Evolutionary conservation across 345 rosid species (phyloP).

Genomic region (Eucalyptus cladocalyx): DNA sequence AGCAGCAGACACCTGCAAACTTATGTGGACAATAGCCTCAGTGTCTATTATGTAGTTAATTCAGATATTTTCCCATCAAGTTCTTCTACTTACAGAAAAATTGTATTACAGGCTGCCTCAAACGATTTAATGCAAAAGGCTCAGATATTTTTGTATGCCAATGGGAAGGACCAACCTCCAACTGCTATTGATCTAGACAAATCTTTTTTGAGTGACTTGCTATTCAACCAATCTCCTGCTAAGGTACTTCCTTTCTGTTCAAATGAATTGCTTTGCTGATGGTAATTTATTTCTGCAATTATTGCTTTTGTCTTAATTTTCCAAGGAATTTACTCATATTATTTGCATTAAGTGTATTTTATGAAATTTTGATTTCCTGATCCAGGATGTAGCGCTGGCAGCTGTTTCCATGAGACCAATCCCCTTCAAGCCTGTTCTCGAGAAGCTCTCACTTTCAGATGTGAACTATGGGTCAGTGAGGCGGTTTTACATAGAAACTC

Average conservation of each 20-base stretch:
- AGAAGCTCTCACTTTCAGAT: constrained; percentile 72
- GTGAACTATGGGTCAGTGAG: constrained; percentile 68
- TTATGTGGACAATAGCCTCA: background rate
- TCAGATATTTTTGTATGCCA: constrained; percentile 64
- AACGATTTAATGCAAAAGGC: constrained; percentile 65
- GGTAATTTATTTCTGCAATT: background rate
- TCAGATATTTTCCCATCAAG: background rate
- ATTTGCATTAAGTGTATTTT: background rate
- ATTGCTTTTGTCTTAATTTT: background rate
- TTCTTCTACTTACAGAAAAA: background rate
- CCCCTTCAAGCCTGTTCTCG: constrained; percentile 86
- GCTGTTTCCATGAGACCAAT: constrained; percentile 86
- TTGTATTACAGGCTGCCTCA: constrained; percentile 12
- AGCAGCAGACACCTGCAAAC: background rate
- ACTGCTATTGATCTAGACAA: constrained; percentile 86
- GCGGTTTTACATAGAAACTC: constrained; percentile 71
- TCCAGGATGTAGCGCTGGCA: constrained; percentile 88
- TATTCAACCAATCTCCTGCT: constrained; percentile 81
- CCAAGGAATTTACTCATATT: background rate
- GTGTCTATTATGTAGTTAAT: background rate
- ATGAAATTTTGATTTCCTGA: background rate
- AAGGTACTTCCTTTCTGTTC: constrained; percentile 33
- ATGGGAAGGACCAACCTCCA: constrained; percentile 73
- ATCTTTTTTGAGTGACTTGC: constrained; percentile 51
- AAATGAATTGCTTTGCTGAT: background rate